Evolutionary conservation across 139 green algal genomes (phyloP).

Genomic region (Haematococcus sp.): DNA sequence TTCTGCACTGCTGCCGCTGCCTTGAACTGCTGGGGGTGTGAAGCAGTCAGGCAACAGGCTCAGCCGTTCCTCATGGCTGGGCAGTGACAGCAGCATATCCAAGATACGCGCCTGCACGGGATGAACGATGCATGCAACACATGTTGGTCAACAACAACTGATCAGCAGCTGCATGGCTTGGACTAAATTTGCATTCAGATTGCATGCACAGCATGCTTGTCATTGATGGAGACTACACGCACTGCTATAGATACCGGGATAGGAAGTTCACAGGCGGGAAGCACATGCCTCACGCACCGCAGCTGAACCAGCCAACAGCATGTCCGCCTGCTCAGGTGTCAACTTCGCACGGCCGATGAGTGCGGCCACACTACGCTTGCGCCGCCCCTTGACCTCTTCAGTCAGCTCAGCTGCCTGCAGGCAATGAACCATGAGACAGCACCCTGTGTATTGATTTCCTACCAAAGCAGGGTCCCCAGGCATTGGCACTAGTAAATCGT

Average conservation of each 20-base stretch:
- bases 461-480: neutral
- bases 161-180: too few species aligned
- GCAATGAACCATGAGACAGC: neutral
- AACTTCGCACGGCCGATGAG: conserved; percentile 42
- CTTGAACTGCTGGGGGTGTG: conserved; percentile 27
- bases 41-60: conserved; percentile 57
- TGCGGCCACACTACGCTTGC: conserved; percentile 36
- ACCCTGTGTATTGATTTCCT: neutral
- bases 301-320: conserved; percentile 34
- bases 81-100: conserved; percentile 47
- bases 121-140: neutral
- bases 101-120: conserved; percentile 33
- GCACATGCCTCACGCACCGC: conserved; percentile 16
- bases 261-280: too few species aligned
- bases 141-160: too few species aligned
- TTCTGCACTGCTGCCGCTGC: neutral
- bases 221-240: too few species aligned
- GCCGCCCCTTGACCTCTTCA: conserved; percentile 24
- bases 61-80: conserved; percentile 25
- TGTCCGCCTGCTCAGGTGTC: conserved; percentile 41
- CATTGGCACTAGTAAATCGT: neutral
- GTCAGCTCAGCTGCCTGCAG: conserved; percentile 39
- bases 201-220: too few species aligned
- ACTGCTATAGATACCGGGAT: too few species aligned
- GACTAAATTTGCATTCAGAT: too few species aligned